phyloP scores from a whole-genome alignment of 192 early-diverging fungal genomes.

The Chytriomyces sp. region DNA sequence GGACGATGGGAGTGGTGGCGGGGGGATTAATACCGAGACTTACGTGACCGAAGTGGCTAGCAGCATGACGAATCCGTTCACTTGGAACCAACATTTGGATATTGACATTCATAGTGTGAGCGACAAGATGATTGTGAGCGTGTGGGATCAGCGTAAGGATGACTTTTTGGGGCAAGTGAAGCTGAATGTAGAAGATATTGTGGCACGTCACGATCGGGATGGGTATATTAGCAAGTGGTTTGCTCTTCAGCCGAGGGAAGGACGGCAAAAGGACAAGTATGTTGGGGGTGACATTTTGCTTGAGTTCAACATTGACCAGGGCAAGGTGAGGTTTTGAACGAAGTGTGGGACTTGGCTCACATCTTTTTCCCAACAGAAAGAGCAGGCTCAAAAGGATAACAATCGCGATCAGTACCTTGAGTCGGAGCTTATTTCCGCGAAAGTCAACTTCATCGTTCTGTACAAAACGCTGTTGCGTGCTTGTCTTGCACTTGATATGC shows the following conservation, averaged over 20 bases:
- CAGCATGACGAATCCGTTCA: constrained; percentile 37
- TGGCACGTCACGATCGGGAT: constrained; percentile 31
- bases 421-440: constrained; percentile 13
- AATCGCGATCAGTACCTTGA: constrained; percentile 2
- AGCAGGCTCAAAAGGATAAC: neutral
- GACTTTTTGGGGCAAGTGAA: constrained; percentile 52
- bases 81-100: constrained; percentile 50
- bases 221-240: constrained; percentile 39
- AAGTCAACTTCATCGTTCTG: constrained; percentile 39
- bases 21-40: constrained; percentile 18
- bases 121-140: constrained; percentile 47
- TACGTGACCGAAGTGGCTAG: constrained; percentile 46
- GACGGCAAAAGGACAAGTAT: constrained; percentile 54
- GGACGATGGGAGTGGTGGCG: constrained; percentile 1
- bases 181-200: constrained; percentile 40
- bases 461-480: constrained; percentile 46
- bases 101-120: constrained; percentile 30
- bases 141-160: constrained; percentile 50
- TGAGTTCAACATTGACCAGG: constrained; percentile 40
- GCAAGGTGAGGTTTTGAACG: constrained; percentile 10
- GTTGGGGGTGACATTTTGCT: constrained; percentile 53
- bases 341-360: neutral
- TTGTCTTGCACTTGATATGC: constrained; percentile 48
- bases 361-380: neutral
- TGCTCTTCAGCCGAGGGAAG: constrained; percentile 34